These are phyloP conservation scores for Phellopilus nigrolimitatus DNA, from an alignment of 1,284 basidiomycete genomes.

Conservation along the genomic window DNA sequence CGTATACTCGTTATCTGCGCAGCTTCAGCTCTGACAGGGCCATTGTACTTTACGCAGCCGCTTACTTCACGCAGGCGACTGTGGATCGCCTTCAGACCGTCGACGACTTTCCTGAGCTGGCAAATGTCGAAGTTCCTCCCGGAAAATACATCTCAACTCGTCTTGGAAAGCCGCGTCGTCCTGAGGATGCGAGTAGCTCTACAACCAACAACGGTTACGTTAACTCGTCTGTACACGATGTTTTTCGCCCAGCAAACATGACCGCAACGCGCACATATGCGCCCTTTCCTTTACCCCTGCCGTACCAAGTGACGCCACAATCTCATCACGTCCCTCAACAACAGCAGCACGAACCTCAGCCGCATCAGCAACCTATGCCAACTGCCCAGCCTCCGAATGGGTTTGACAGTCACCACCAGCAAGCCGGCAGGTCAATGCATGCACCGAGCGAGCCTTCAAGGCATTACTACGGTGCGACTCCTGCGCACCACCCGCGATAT, in stretches of 20 bases:
- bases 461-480: constrained; percentile 10
- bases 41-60: constrained; percentile 27
- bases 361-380: constrained; percentile 6
- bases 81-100: constrained; percentile 21
- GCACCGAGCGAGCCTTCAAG: not conserved
- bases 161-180: constrained; percentile 24
- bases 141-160: constrained; percentile 20
- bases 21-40: not conserved
- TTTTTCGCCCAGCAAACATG: constrained; percentile 26
- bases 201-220: constrained; percentile 23
- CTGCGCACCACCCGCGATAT: not conserved
- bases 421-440: not conserved
- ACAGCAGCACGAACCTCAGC: too few relatives aligned
- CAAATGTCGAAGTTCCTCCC: constrained; percentile 16
- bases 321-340: constrained; percentile 2
- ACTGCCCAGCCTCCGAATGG: not conserved
- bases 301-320: constrained; percentile 16
- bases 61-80: constrained; percentile 35
- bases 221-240: constrained; percentile 21
- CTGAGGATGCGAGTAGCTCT: constrained; percentile 26
- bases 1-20: constrained; percentile 1
- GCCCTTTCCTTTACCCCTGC: constrained; percentile 45
- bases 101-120: constrained; percentile 15
- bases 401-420: constrained; percentile 10
- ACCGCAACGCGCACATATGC: constrained; percentile 47